Base-by-base conservation (phyloP, 2,329 filamentous ascomycete genomes). In the Fusarium sp. region DNA sequence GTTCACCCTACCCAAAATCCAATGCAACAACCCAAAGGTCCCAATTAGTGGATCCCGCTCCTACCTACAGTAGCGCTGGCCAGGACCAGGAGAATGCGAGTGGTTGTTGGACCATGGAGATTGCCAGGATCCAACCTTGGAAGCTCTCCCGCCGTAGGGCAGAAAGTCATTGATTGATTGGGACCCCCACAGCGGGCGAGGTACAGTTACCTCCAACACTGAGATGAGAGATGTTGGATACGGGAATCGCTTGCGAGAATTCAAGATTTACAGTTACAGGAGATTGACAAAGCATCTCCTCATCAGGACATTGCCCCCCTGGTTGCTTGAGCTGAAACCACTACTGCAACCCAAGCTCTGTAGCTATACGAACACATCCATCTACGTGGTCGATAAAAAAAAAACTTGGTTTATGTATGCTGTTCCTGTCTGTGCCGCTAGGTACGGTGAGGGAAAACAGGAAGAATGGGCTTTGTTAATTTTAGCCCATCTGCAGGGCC, bases 121-220 rank as follows among this genome's bases (percentile, higher is more conserved):
- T 73, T 73, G 63, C 70, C 38, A 67, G 70, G 70, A 63, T 73
- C 50, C 63, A 71, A 57, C 52, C 70, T 73, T 72, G 70, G 70
- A 72, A 72, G 30, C 30, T 32, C 63, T 63, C 52, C 62, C 52
- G 52, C 52, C 32, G 52, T 57, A 57, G 52, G 52, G 52, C 52
- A 57, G 54, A 57, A 30, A 30, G 32, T 37, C 52, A 37, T 57
- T 57, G 58, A 61, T 47, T 61, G 58, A 40, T 15, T 15, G 43
- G 32, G 32, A 38, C 59, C 71, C 56, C 71, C 71, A 74, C 71
- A 72, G 45, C 30, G 63, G 71, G 70, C 64, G 71, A 73, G 68
- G 54, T 62, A 65, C 45, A 15, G 40, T 40, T 45, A 45, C 45
- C 10, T 45, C 12, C 40, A 20, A 22, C 45, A n/a, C 45, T 50